Evolutionary conservation across 202 grass and related monocot species (phyloP), one percentile per base, ranked within the genome.

Genomic region (Schoenoplectus triqueter): DNA sequence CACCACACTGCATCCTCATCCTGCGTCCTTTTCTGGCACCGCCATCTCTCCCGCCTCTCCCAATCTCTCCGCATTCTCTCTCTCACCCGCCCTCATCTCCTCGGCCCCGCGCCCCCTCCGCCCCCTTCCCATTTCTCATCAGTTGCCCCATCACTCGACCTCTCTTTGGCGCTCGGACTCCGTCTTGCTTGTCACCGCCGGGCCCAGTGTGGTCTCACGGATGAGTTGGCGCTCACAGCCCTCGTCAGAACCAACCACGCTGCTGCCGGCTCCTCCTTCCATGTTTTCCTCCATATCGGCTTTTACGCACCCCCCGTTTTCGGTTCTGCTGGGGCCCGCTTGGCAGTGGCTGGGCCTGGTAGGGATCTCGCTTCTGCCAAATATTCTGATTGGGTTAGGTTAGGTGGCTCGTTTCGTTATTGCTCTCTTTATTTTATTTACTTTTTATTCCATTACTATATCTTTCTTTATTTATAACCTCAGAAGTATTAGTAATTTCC

Each of bases 321-420:
- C 2, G 91, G 91, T 18, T 74, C 71, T 59, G 69, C 2, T 5
- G 92, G 89, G 41, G 95, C 92, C 3, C 84, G 62, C 15, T 69
- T 97, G 31, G 95, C 88, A 1, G 86, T 95, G n/a, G 85, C 88
- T 22, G 95, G 91, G 1, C 80, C 22, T 41, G 89, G 92, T 39
- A 92, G 95, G 85, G 85, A 90, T 0, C 80, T 87, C 0, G 88
- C 91, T 8, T 78, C 72, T 10, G 95, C 89, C 63, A 97, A 97
- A 86, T 93, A 92, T 59, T 86, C 91, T 10, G 47, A 92, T 6
- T 97, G 92, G 95, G 88, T 82, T 13, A 88, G 93, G 93, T 91
- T 50, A 82, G 5, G 5, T 66, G 77, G 22, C 2, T 11, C 45
- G 11, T 40, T 66, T 3, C 2, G 2, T 47, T 79, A 14, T 11